phyloP scores from a whole-genome alignment of 805 yeast genomes.

The Metschnikowia kunwiensis region DNA sequence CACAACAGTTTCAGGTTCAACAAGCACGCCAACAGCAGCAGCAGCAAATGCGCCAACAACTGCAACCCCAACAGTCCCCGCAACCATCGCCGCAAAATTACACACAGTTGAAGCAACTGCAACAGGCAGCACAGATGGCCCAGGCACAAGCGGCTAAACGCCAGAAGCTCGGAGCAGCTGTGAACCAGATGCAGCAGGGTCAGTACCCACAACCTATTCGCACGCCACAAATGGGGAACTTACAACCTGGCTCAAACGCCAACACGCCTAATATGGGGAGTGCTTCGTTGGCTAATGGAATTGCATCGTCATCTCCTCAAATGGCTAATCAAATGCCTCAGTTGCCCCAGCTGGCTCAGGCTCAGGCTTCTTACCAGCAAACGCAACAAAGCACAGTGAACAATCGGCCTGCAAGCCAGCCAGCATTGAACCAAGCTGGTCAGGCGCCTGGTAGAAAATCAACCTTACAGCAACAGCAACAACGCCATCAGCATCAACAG shows the following conservation, averaged over 20 bases:
- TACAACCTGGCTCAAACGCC: constrained; percentile 11
- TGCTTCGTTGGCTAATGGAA: constrained; percentile 12
- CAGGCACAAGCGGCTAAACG: constrained; percentile 16
- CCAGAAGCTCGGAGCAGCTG: constrained; percentile 12
- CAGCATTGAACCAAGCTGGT: constrained; percentile 9
- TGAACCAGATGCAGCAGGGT: constrained; percentile 12
- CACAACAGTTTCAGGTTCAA: constrained; percentile 18
- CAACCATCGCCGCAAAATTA: constrained; percentile 6
- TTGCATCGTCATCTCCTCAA: constrained; percentile 15
- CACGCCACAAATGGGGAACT: constrained; percentile 15
- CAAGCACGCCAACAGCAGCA: constrained; percentile 18
- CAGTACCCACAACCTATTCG: constrained; percentile 10
- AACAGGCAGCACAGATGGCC: constrained; percentile 12
- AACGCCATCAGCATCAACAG: constrained; percentile 33
- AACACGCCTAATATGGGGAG: constrained; percentile 17
- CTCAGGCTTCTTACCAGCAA: constrained; percentile 7
- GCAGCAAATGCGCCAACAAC: constrained; percentile 14
- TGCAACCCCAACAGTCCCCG: constrained; percentile 8
- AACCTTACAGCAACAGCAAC: constrained; percentile 34
- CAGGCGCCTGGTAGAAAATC: constrained; percentile 14
- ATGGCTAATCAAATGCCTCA: constrained; percentile 12
- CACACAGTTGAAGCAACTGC: constrained; percentile 13
- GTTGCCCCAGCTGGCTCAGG: constrained; percentile 12
- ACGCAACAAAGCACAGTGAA: constrained; percentile 3
- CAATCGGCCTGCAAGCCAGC: constrained; percentile 16